Base-by-base conservation (phyloP, 2,329 filamentous ascomycete genomes). In the Emmonsia crescens region DNA sequence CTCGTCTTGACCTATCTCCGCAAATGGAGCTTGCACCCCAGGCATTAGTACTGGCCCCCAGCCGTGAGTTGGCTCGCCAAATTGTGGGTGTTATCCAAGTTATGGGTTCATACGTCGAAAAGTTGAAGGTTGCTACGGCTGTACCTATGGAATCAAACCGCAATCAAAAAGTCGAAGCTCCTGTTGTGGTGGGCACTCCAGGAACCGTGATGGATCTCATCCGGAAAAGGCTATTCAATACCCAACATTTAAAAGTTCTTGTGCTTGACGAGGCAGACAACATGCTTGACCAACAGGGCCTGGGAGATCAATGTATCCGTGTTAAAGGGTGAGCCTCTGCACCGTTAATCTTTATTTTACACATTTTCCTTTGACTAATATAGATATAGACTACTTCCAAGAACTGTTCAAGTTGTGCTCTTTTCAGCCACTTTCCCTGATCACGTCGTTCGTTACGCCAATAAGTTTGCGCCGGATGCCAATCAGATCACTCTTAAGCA, bases 181-280 rank as follows among this genome's bases (percentile, higher is more conserved):
- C 91, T 61, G 84, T 97, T 56, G 84, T 99, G 33, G 89, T 96
- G 63, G 94, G 94, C 63, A 99, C 94, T 1, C 94, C 94, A 0
- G 94, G 94, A 61, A 97, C 93, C 0, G 90, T 94, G 57, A 87
- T 89, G 79, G 94, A 97, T 71, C 81, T 94, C 69, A 87, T 96
- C 69, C 87, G 87, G 70, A 85, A 87, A 69, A 83, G 85, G 66
- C 83, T 89, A 70, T 82, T 99, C 66, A 85, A 96, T 68, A 76
- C 85, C 0, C 84, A 82, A 21, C 77, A 85, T 62, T 80, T 99
- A 67, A 89, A 86, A 74, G 83, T 96, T 9, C 82, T 99, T 64
- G 93, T 96, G 61, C 82, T 99, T 60, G 94, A 99, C 71, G 94
- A 99, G 78, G 94, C 94, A 62, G 94, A 99, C 78, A 97, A 96